Conservation (phyloP, 805 yeast species). For the Debaryomyces maramus region DNA sequence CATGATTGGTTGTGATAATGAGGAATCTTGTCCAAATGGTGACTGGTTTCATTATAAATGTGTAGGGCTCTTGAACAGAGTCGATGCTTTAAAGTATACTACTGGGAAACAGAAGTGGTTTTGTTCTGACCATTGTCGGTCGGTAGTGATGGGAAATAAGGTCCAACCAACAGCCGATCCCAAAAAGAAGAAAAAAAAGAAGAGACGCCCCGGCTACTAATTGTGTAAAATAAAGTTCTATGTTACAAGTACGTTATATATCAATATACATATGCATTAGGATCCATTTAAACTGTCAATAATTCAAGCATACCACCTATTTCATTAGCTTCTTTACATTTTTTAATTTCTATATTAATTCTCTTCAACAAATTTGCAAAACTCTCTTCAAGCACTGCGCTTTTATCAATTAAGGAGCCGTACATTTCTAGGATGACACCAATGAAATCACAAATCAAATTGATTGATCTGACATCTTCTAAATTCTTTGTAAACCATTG, state of each 20-base stretch:
- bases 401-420: slow-evolving; percentile 66
- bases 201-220: slow-evolving; percentile 15
- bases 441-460: slow-evolving; percentile 65
- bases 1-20: slow-evolving; percentile 94
- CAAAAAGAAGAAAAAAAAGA: slow-evolving; percentile 14
- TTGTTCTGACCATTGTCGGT: slow-evolving; percentile 36
- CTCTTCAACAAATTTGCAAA: slow-evolving; percentile 59
- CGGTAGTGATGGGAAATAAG: slow-evolving; percentile 11
- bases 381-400: slow-evolving; percentile 76
- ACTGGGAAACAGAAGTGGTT: slow-evolving; percentile 40
- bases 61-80: slow-evolving; percentile 40
- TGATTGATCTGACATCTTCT: slow-evolving; percentile 74
- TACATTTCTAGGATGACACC: slow-evolving; percentile 73
- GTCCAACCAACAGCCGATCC: slow-evolving; percentile 8
- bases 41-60: slow-evolving; percentile 50
- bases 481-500: slow-evolving; percentile 79
- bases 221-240: neutral
- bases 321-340: slow-evolving; percentile 83
- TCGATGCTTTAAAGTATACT: slow-evolving; percentile 36
- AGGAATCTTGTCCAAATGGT: slow-evolving; percentile 40
- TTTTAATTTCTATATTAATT: slow-evolving; percentile 66
- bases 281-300: slow-evolving; percentile 50
- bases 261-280: slow-evolving; percentile 5
- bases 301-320: slow-evolving; percentile 93
- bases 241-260: slow-evolving; percentile 2